Base-by-base conservation (phyloP, 2,329 filamentous ascomycete genomes). In the Fusarium nurragi region DNA sequence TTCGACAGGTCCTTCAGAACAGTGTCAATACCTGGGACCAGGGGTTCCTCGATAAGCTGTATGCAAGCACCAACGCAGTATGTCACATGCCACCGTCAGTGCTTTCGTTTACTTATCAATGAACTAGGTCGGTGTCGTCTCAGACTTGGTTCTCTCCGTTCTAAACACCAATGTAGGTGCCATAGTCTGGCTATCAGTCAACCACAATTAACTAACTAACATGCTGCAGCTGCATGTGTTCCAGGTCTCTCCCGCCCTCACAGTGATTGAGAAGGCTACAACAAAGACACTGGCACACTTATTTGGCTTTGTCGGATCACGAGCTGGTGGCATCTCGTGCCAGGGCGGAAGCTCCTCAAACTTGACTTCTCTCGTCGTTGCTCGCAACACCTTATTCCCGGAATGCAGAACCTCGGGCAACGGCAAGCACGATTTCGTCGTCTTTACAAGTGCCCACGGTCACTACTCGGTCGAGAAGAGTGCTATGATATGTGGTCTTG, bases 11-110 rank as follows among this genome's bases (percentile, higher is more conserved):
- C 19, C 82, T 98, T 38, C 84, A 86, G 65, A 93, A 96, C 77
- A 95, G 91, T 73, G 94, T 98, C 73, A 99, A 99, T 79, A 97
- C 94, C n/a, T 98, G 94, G 92, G 91, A 97, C 73, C 94, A 97
- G 77, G 94, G 94, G 12, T 99, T 98, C 78, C 79, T 98, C 73
- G 94, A 97, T 79, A 98, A 99, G 80, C 83, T 98, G 18, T 98
- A 97, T 77, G 88, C 91, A n/a, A 90, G 90, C 65, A 96, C 92
- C 36, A 95, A 95, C 73, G 90, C 94, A 38, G 89, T 90, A 73
- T 60, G 85, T n/a, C 7, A n/a, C 16, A 34, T 77, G 16, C 18
- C 10, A 4, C 9, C 32, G 7, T 14, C 14, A 22, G 16, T 36
- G 11, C 12, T 9, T 11, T 32, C 28, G 22, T 32, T 32, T 54